Evolutionary conservation across 192 early-diverging fungal genomes (phyloP).

Genomic region (Coemansia sp.): DNA sequence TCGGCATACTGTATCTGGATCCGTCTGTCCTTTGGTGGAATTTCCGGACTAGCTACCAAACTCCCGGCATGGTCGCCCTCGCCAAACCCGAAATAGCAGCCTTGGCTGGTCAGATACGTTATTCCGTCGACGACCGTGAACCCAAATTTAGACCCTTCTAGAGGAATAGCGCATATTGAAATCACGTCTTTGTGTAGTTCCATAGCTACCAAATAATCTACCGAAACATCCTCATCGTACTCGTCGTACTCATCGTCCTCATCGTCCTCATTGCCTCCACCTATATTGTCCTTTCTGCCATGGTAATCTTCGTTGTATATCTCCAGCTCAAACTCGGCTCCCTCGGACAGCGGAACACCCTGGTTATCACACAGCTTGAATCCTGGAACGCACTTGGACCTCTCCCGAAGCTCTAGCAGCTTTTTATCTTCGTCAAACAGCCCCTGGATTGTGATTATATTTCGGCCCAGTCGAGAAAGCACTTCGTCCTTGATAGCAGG

Average conservation of each 20-base stretch:
- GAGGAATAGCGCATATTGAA: not conserved
- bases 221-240: not conserved
- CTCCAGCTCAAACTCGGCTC: not conserved
- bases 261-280: too few relatives aligned
- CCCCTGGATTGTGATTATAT: too few relatives aligned
- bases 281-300: not conserved
- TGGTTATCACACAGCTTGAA: not conserved
- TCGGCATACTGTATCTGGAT: not conserved
- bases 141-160: not conserved
- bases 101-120: not conserved
- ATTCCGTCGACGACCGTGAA: not conserved
- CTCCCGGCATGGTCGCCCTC: not conserved
- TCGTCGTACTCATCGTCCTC: too few relatives aligned
- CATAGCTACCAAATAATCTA: not conserved
- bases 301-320: not conserved
- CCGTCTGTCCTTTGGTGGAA: not conserved
- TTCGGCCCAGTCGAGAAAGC: too few relatives aligned
- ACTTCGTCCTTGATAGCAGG: too few relatives aligned
- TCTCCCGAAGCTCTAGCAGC: not conserved
- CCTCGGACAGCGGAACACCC: not conserved
- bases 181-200: not conserved
- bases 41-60: not conserved
- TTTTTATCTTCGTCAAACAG: too few relatives aligned
- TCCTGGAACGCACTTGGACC: not conserved
- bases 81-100: not conserved